These are phyloP conservation scores for Fusarium nisikadoi DNA, from an alignment of 2,329 filamentous ascomycete genomes.

Conservation along the genomic window DNA sequence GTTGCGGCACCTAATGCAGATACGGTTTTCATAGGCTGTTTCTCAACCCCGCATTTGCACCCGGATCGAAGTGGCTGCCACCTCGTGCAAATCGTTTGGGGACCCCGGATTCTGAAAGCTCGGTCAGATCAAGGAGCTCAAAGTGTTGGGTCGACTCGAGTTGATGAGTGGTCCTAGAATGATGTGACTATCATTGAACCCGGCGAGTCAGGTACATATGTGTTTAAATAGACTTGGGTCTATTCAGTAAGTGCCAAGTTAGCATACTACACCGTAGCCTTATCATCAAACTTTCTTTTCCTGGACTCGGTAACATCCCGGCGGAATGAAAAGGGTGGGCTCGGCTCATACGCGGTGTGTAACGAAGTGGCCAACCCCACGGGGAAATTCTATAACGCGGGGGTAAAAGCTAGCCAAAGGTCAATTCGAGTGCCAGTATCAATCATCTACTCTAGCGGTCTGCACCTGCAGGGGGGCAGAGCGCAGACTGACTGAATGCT, in stretches of 20 bases:
- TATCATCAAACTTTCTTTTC: conserved; percentile 6
- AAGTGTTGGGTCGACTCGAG: conserved; percentile 4
- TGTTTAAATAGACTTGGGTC: not conserved
- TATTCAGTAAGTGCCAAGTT: not conserved
- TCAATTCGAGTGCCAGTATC: conserved; percentile 23
- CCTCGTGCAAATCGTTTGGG: conserved; percentile 19
- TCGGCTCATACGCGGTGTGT: conserved; percentile 30
- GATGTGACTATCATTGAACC: not conserved
- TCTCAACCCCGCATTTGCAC: conserved; percentile 40
- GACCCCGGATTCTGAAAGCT: not conserved
- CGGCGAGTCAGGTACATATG: conserved; percentile 12
- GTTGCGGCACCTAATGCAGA: not conserved
- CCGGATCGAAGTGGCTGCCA: conserved; percentile 26
- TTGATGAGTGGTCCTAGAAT: not conserved
- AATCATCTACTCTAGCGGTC: conserved; percentile 17
- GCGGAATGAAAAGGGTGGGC: conserved; percentile 26
- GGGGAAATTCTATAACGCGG: conserved; percentile 34
- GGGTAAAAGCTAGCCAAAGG: conserved; percentile 9
- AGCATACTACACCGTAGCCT: conserved; percentile 6
- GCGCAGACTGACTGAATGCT: conserved; percentile 2
- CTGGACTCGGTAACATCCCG: conserved; percentile 20
- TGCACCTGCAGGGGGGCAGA: conserved; percentile 19
- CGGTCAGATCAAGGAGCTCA: not conserved
- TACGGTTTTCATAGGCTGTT: not conserved
- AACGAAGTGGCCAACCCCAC: conserved; percentile 17